These are phyloP conservation scores for Carex sylvatica DNA, from an alignment of 202 grass and related monocot genomes.

Conservation along the genomic window DNA sequence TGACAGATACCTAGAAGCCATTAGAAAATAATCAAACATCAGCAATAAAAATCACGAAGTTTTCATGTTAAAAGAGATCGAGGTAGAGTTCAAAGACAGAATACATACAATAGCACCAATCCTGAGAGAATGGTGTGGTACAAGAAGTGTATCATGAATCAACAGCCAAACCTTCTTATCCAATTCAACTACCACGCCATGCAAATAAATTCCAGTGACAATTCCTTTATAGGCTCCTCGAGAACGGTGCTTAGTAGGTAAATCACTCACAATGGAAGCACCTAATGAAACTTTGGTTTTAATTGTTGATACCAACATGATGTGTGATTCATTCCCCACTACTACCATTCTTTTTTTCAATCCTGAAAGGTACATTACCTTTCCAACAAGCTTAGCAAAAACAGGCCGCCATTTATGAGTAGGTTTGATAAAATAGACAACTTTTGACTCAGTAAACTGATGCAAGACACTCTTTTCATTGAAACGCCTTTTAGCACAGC, in stretches of 20 bases:
- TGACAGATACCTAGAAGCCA: slow-evolving; percentile 62
- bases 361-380: slow-evolving; percentile 38
- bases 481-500: slow-evolving; percentile 24
- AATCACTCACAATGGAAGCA: slow-evolving; percentile 27
- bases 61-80: slow-evolving; percentile 15
- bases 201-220: slow-evolving; percentile 64
- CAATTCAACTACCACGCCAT: slow-evolving; percentile 66
- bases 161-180: slow-evolving; percentile 57
- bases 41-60: slow-evolving; percentile 16
- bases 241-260: not conserved
- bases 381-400: slow-evolving; percentile 50
- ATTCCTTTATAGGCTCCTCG: slow-evolving; percentile 46
- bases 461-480: slow-evolving; percentile 30
- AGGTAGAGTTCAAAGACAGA: slow-evolving; percentile 24
- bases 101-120: slow-evolving; percentile 78
- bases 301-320: slow-evolving; percentile 50
- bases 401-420: slow-evolving; percentile 46
- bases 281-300: slow-evolving; percentile 45
- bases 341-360: slow-evolving; percentile 66
- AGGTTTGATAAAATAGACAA: slow-evolving; percentile 66
- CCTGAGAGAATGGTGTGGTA: slow-evolving; percentile 65
- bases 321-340: slow-evolving; percentile 53
- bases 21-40: not conserved
- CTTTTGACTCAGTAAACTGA: slow-evolving; percentile 54
- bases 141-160: slow-evolving; percentile 53